These are phyloP conservation scores for Apiotrichum sp. DNA, from an alignment of 1,284 basidiomycete genomes.

Conservation along the genomic window DNA sequence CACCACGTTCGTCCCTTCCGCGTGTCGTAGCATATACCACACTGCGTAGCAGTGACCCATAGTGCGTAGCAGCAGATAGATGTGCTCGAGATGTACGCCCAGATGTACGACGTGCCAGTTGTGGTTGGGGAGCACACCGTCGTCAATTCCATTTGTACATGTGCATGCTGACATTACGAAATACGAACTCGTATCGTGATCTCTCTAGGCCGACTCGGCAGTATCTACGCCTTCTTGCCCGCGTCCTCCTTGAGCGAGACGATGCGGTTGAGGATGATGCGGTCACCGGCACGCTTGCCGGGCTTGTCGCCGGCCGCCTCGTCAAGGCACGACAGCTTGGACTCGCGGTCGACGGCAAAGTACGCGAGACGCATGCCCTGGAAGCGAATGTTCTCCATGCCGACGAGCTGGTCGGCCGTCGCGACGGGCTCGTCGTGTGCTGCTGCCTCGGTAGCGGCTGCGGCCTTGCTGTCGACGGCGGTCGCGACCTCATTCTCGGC, in stretches of 20 bases:
- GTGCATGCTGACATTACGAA: too few species aligned
- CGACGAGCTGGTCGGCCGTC: constrained; percentile 74
- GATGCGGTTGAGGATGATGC: constrained; percentile 83
- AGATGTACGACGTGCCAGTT: too few species aligned
- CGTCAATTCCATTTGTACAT: too few species aligned
- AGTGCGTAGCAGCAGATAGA: too few species aligned
- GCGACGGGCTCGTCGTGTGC: constrained; percentile 48
- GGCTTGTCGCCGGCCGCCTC: constrained; percentile 50
- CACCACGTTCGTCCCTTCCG: too few species aligned
- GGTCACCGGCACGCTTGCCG: constrained; percentile 61
- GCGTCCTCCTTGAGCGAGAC: constrained; percentile 94
- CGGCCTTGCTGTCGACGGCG: constrained; percentile 49
- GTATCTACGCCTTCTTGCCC: constrained; percentile 56
- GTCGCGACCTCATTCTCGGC: constrained; percentile 21
- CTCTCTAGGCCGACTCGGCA: neutral
- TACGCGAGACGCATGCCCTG: constrained; percentile 94
- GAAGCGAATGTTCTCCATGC: constrained; percentile 91
- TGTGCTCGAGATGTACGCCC: too few species aligned
- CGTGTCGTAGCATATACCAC: too few species aligned
- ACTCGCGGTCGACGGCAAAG: constrained; percentile 86
- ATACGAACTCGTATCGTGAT: too few species aligned
- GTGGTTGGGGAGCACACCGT: too few species aligned
- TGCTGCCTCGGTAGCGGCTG: constrained; percentile 26
- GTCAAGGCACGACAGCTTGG: constrained; percentile 60
- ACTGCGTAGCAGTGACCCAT: too few species aligned